phyloP scores from a whole-genome alignment of 345 rosid species.

The Corchorus olitorius region DNA sequence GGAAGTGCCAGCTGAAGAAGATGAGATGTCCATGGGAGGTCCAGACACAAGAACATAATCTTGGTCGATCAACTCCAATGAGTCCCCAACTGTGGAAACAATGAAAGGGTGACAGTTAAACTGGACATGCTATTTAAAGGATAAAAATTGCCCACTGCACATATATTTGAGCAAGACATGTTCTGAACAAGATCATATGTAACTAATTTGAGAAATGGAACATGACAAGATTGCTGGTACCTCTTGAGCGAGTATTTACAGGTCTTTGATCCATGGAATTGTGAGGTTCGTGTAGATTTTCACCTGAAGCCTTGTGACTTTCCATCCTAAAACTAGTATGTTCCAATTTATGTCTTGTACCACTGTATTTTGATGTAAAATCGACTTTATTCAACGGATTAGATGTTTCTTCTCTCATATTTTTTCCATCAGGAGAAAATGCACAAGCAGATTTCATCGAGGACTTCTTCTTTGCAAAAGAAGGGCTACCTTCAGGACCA shows the following conservation, averaged over 20 bases:
- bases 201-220: conserved; percentile 19
- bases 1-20: conserved; percentile 57
- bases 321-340: conserved; percentile 45
- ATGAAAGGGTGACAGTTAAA: conserved; percentile 15
- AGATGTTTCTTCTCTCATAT: conserved; percentile 47
- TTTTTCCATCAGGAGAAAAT: conserved; percentile 45
- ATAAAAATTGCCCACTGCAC: background rate
- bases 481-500: conserved; percentile 80
- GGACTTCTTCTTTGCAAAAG: conserved; percentile 48
- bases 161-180: background rate
- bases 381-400: conserved; percentile 41
- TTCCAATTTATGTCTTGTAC: conserved; percentile 40
- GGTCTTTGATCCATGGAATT: conserved; percentile 51
- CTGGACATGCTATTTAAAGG: conserved; percentile 7
- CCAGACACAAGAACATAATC: conserved; percentile 89
- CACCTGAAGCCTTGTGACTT: conserved; percentile 39
- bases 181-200: conserved; percentile 1
- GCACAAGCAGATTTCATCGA: conserved; percentile 54
- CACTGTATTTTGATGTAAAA: conserved; percentile 42
- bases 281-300: conserved; percentile 44
- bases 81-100: conserved; percentile 56
- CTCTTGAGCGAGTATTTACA: conserved; percentile 44
- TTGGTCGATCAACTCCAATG: conserved; percentile 82
- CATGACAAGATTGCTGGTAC: conserved; percentile 40
- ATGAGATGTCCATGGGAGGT: conserved; percentile 68